Percentiles rank a stretch among this genome's conserved stretches.
These are phyloP conservation scores for Hymenoscyphus repandus DNA, from an alignment of 2,329 filamentous ascomycete species.

Conservation along the genomic window DNA sequence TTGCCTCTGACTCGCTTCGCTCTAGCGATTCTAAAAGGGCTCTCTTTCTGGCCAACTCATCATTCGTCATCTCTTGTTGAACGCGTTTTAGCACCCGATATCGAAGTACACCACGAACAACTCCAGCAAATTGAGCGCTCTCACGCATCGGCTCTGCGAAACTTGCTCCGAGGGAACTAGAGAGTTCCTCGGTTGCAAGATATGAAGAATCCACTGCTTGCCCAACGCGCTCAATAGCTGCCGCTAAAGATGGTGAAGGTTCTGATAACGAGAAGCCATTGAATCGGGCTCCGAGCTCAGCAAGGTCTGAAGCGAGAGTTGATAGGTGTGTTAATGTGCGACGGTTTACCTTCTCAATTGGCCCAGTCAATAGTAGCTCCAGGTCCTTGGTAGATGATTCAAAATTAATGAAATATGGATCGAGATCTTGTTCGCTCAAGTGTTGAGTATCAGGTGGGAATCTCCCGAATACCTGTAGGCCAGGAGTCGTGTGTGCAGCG, in stretches of 20 bases:
- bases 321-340: conserved; percentile 82
- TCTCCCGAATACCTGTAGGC: conserved; percentile 62
- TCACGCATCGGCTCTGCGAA: conserved; percentile 98
- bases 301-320: conserved; percentile 77
- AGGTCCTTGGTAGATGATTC: conserved; percentile 89
- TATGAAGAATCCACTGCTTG: conserved; percentile 96
- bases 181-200: conserved; percentile 89
- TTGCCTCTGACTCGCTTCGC: conserved; percentile 85
- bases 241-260: conserved; percentile 78
- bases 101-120: conserved; percentile 81
- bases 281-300: conserved; percentile 90
- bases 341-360: conserved; percentile 95
- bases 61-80: conserved; percentile 94
- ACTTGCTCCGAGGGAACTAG: conserved; percentile 78
- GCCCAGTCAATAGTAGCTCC: conserved; percentile 80
- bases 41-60: conserved; percentile 86
- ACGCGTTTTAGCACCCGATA: conserved; percentile 92
- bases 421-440: conserved; percentile 82
- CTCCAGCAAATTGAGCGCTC: conserved; percentile 92
- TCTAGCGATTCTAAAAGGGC: conserved; percentile 82
- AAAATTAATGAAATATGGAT: conserved; percentile 93
- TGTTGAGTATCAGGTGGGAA: conserved; percentile 76
- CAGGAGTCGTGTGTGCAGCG: conserved; percentile 52
- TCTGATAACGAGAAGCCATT: conserved; percentile 97
- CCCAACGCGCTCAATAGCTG: conserved; percentile 89